Percentiles rank a stretch among this genome's conserved stretches.
Evolutionary conservation across 2,329 filamentous ascomycete genomes (phyloP).

Genomic region (Dothideomycetidae sp.): DNA sequence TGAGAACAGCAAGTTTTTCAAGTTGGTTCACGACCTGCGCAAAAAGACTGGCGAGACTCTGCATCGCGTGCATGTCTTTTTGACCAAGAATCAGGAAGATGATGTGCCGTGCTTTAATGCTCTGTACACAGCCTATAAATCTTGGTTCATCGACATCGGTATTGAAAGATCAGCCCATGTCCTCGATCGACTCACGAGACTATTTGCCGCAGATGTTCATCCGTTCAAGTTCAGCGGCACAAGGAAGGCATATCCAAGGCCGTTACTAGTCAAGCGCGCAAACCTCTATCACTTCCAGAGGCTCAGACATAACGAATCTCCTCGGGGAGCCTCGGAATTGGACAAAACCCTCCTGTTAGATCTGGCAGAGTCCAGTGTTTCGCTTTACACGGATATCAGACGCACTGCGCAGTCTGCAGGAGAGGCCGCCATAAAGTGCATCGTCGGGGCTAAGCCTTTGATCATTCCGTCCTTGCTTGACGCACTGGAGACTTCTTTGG

Average conservation of each 20-base stretch:
- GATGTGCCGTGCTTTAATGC: constrained; percentile 92
- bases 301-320: constrained; percentile 83
- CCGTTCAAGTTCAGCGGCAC: constrained; percentile 91
- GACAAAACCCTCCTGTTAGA: constrained; percentile 77
- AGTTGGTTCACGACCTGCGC: constrained; percentile 64
- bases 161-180: constrained; percentile 92
- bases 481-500: constrained; percentile 63
- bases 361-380: constrained; percentile 77
- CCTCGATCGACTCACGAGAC: constrained; percentile 68
- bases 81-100: constrained; percentile 75
- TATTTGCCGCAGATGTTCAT: constrained; percentile 74
- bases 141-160: constrained; percentile 95
- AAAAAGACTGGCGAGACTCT: constrained; percentile 67
- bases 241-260: constrained; percentile 81
- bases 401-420: constrained; percentile 81
- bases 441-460: constrained; percentile 74
- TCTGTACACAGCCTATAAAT: constrained; percentile 79
- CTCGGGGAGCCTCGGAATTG: constrained; percentile 75
- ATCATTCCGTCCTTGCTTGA: constrained; percentile 80
- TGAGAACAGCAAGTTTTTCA: constrained; percentile 50
- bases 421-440: constrained; percentile 82
- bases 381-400: constrained; percentile 89
- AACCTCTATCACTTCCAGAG: constrained; percentile 90
- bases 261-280: constrained; percentile 80
- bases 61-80: constrained; percentile 70